Base-by-base conservation (phyloP, 164 flowering plant genomes). In the Magnolia kwangsiensis region DNA sequence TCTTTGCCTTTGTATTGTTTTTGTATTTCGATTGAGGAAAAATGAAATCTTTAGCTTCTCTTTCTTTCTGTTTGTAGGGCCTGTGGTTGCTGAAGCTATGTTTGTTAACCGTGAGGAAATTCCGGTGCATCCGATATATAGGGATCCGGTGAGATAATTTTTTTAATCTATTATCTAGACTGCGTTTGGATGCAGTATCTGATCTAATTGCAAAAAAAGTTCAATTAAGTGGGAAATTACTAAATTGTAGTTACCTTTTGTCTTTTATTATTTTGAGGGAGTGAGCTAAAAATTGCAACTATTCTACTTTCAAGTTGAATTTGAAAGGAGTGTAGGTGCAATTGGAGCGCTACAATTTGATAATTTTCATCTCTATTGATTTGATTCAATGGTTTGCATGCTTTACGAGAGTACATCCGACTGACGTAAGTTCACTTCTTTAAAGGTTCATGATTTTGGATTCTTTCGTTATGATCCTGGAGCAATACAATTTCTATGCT, bases 51-150 rank as follows among this genome's bases (percentile, higher is more conserved):
- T 29, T 67, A 27, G 13, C 16, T 67, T 16, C 19, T 68, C n/a
- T 18, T 27, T 7, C 50, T 68, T 31, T 29, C 13, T 67, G 9
- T 81, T 72, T 78, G 65, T 72, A 93, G 98, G 98, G 14, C 98
- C 98, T 64, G 97, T 94, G 24, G 93, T 92, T 77, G 97, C 98
- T 7, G 98, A 94, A 81, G 98, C 98, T 49, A 94, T 87, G 93
- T 94, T 94, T 80, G 90, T 92, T 51, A 94, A 94, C 71, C 88
- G 98, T 4, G 97, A 94, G 83, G 98, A 92, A 79, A 80, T 91
- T 86, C 91, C 98, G 0, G 89, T 94, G 18, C 81, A 85, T 77
- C 97, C 98, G 1, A 78, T 92, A 23, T 91, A 94, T 75, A 90
- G 98, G 80, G 98, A 94, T 80, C 98, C 98, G 37, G 98, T 94